phyloP scores from a whole-genome alignment of 352 stramenopile genomes.

The Phytophthora multivora region DNA sequence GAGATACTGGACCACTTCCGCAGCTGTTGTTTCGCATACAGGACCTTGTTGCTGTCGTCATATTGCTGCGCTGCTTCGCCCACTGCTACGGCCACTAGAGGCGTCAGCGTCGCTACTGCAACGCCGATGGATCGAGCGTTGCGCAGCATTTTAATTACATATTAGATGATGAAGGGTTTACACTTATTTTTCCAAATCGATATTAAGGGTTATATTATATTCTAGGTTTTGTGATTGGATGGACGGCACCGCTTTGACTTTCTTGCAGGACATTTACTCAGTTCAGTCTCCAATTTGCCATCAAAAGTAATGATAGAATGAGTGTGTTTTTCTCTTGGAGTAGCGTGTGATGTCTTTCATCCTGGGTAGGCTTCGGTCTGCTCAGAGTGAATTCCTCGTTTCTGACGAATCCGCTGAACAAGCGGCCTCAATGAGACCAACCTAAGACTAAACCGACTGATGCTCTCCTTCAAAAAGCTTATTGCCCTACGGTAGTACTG shows the following conservation, averaged over 20 bases:
- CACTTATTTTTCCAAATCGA: background rate
- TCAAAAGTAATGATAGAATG: background rate
- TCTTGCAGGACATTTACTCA: background rate
- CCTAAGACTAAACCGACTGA: constrained; percentile 81
- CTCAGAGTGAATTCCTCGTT: constrained; percentile 92
- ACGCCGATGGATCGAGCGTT: constrained; percentile 13
- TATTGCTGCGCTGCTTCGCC: constrained; percentile 54
- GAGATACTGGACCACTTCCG: constrained; percentile 11
- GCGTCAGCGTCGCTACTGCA: constrained; percentile 31
- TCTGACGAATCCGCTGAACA: constrained; percentile 88
- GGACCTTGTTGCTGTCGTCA: constrained; percentile 33
- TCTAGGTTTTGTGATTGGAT: constrained; percentile 17
- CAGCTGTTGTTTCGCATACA: constrained; percentile 52
- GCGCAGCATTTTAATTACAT: constrained; percentile 22
- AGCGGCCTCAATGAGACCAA: constrained; percentile 89
- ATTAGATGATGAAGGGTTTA: constrained; percentile 5
- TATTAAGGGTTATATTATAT: constrained; percentile 8
- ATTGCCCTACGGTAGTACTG: too few relatives aligned
- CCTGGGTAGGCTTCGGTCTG: constrained; percentile 37
- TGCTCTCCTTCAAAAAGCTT: constrained; percentile 40
- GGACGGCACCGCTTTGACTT: constrained; percentile 15
- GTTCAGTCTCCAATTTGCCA: constrained; percentile 23
- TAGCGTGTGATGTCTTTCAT: constrained; percentile 82
- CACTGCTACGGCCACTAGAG: constrained; percentile 28
- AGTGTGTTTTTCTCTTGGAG: constrained; percentile 13